Conservation (phyloP, 75 land plant genomes). For the Sequoiadendron giganteum region DNA sequence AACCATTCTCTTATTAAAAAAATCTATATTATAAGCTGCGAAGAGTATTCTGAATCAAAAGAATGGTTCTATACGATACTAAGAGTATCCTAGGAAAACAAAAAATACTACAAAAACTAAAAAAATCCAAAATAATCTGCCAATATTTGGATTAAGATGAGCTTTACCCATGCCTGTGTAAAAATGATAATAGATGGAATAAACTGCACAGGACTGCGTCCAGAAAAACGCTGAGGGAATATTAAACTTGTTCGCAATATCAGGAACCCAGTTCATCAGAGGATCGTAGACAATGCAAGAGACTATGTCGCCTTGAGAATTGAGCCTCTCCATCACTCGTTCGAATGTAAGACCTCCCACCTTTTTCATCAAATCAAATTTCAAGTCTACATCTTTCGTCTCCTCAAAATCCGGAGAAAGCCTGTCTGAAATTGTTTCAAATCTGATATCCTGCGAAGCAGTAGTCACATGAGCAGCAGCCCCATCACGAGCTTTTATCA, state of each 20-base stretch:
- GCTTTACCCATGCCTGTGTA: not conserved
- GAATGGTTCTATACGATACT: no score
- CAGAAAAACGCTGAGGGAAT: slow-evolving; percentile 54
- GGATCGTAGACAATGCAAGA: slow-evolving; percentile 48
- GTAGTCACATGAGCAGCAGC: no score
- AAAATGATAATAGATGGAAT: slow-evolving; percentile 31
- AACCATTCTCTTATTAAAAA: no score
- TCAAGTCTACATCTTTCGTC: not conserved
- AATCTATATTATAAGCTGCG: no score
- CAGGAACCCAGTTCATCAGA: slow-evolving; percentile 41
- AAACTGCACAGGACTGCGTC: slow-evolving; percentile 55
- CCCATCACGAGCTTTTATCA: not conserved
- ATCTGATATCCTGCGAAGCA: not conserved
- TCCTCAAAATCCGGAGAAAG: not conserved
- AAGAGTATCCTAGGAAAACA: no score
- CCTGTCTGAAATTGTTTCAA: not conserved
- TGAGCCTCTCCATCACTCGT: slow-evolving; percentile 22
- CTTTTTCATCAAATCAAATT: not conserved
- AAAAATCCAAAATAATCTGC: no score
- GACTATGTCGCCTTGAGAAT: slow-evolving; percentile 22
- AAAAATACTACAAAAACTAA: no score
- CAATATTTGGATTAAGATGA: not conserved
- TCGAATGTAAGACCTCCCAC: slow-evolving; percentile 10
- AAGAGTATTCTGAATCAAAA: no score
- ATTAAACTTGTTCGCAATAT: slow-evolving; percentile 38